phyloP scores from a whole-genome alignment of 192 early-diverging fungal genomes.

The Geranomyces variabilis region DNA sequence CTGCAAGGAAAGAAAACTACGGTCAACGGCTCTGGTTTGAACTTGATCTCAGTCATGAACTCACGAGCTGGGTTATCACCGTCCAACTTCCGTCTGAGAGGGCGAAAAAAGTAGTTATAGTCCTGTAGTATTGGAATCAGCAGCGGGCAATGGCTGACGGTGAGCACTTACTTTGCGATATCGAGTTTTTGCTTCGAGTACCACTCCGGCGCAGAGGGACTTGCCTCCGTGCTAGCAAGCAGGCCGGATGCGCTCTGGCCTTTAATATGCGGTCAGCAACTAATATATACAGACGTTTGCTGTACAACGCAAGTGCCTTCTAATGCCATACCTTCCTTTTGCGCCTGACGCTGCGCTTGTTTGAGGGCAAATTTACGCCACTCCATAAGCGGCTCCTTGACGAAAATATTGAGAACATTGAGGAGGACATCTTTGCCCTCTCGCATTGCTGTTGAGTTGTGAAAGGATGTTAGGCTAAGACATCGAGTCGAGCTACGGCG shows the following conservation, averaged over 20 bases:
- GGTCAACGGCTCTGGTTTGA: too few species aligned
- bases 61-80: conserved; percentile 72
- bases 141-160: not conserved
- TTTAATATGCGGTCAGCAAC: not conserved
- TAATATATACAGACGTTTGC: not conserved
- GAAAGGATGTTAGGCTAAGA: too few species aligned
- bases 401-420: conserved; percentile 79
- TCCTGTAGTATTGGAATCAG: not conserved
- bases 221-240: not conserved
- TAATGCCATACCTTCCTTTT: conserved; percentile 46
- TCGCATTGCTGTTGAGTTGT: conserved; percentile 42
- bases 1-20: conserved; percentile 14
- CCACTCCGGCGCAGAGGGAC: conserved; percentile 60
- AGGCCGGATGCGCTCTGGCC: not conserved
- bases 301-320: not conserved
- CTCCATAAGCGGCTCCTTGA: conserved; percentile 81
- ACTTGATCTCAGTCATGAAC: too few species aligned
- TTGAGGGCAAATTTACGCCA: conserved; percentile 73
- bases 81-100: conserved; percentile 58
- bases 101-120: not conserved
- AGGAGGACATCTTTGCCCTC: conserved; percentile 63
- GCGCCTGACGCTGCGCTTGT: conserved; percentile 61
- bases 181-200: conserved; percentile 77
- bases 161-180: conserved; percentile 50
- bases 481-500: too few species aligned